Base-by-base conservation (phyloP, 1,284 basidiomycete species). In the Trichosporon inkin region DNA sequence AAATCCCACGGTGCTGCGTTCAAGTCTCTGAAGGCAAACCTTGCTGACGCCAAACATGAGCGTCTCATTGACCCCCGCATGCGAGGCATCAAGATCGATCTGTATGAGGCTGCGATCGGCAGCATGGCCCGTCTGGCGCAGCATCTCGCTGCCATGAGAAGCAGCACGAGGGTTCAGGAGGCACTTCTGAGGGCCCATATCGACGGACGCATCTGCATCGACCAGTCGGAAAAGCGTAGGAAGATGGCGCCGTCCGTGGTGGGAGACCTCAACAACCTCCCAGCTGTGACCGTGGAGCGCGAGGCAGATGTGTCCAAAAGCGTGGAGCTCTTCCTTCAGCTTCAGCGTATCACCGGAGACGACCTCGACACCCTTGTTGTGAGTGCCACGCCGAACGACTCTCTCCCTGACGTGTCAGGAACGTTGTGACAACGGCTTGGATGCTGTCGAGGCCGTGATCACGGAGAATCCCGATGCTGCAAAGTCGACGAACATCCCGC, bases 101-200 rank as follows among this genome's bases (percentile, higher is more conserved):
- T 88, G 0, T 95, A 96, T 66, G 87, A 90, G 64, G 88, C 90
- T 61, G 89, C 89, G 0, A 86, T 95, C 6, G 86, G 85, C 58
- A 88, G 86, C 64, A 81, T 97, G 69, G 92, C 89, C 62, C 81
- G 90, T 16, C 83, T 97, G 3, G 93, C 90, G 0, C 93, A 97
- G 71, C 92, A 96, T 78, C 78, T 96, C 40, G 92, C 88, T 55
- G 91, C 92, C 19, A 79, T 96, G 60, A 80, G 93, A 49, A 87
- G 88, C 61, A 89, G 91, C 0, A 91, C 88, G 2, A 83, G 85
- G 34, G 75, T 96, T 32, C 92, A 95, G 71, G 86, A 88, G 61
- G 88, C 92, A 53, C 77, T 96, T 35, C 85, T 88, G 17, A 83
- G 68, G 68, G 87, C 88, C 0, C 84, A 85, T 22, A 77, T 83